phyloP scores from a whole-genome alignment of 495 filamentous ascomycete species.

The Thermochaetoides thermophila region DNA sequence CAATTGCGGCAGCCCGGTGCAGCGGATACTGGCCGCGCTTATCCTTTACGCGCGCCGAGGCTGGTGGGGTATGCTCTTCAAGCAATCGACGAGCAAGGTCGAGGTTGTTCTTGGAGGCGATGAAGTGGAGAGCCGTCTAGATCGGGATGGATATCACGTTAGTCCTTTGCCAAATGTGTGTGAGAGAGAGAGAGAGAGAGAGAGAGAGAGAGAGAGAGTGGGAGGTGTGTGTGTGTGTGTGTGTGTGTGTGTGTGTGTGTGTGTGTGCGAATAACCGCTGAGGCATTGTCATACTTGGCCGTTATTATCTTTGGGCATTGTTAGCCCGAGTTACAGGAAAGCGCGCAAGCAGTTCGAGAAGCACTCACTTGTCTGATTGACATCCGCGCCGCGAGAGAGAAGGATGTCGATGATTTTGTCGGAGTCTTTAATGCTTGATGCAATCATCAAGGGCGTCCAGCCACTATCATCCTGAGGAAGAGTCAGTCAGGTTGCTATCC shows the following conservation, averaged over 20 bases:
- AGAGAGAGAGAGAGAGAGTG: neutral
- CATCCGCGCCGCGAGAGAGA: conserved; percentile 66
- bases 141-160: too few relatives aligned
- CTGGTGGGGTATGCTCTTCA: conserved; percentile 44
- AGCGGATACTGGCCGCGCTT: conserved; percentile 72
- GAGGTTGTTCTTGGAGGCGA: conserved; percentile 76
- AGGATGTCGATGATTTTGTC: conserved; percentile 60
- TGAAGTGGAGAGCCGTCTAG: conserved; percentile 81
- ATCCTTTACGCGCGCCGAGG: conserved; percentile 73
- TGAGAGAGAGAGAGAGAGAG: too few relatives aligned
- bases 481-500: neutral
- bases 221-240: too few relatives aligned
- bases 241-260: too few relatives aligned
- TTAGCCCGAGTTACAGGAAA: conserved; percentile 3
- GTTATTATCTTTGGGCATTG: conserved; percentile 23
- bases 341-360: too few relatives aligned
- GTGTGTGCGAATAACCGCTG: too few relatives aligned
- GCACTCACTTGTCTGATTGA: conserved; percentile 56
- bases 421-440: conserved; percentile 58
- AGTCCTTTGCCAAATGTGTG: too few relatives aligned
- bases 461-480: conserved; percentile 59
- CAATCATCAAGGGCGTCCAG: conserved; percentile 94
- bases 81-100: conserved; percentile 67
- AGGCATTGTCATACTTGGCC: conserved; percentile 53
- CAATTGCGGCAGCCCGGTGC: conserved; percentile 82